Percentiles rank a stretch among this genome's conserved stretches.
phyloP scores from a whole-genome alignment of 768 basidiomycete genomes.

The Trametes cingulata region DNA sequence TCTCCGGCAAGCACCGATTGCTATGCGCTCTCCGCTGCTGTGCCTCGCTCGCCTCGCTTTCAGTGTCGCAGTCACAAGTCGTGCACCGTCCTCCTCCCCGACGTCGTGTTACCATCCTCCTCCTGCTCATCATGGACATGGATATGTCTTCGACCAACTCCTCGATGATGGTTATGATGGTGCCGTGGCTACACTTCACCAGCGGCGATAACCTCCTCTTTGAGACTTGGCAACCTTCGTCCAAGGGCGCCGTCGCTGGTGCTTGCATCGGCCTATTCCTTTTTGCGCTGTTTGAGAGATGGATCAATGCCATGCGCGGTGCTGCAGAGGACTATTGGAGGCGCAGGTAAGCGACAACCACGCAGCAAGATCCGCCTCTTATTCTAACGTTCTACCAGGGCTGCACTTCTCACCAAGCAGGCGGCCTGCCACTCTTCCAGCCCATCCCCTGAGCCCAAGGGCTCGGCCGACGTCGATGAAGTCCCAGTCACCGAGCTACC shows the following conservation, averaged over 20 bases:
- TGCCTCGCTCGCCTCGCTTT: background rate
- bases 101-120: background rate
- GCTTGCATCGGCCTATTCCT: slow-evolving; percentile 72
- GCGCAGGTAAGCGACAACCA: slow-evolving; percentile 43
- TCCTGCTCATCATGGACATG: background rate
- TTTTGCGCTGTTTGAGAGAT: slow-evolving; percentile 71
- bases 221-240: slow-evolving; percentile 64
- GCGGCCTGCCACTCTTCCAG: background rate
- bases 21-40: background rate
- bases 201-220: slow-evolving; percentile 68
- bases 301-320: slow-evolving; percentile 57
- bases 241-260: slow-evolving; percentile 69
- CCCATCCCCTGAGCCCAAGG: background rate
- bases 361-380: background rate
- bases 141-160: slow-evolving; percentile 8
- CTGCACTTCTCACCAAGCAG: background rate
- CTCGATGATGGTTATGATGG: slow-evolving; percentile 42
- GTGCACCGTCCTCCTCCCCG: background rate
- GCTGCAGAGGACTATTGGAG: slow-evolving; percentile 60
- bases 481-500: slow-evolving; percentile 9
- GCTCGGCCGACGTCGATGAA: slow-evolving; percentile 16
- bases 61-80: no score
- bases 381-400: background rate
- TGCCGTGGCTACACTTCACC: slow-evolving; percentile 69
- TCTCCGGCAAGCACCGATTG: background rate